A percentile compares a stretch with the other conserved stretches of the same genome.
Conservation (phyloP, 805 yeast genomes). For the Zygosaccharomyces kombuchaensis region DNA sequence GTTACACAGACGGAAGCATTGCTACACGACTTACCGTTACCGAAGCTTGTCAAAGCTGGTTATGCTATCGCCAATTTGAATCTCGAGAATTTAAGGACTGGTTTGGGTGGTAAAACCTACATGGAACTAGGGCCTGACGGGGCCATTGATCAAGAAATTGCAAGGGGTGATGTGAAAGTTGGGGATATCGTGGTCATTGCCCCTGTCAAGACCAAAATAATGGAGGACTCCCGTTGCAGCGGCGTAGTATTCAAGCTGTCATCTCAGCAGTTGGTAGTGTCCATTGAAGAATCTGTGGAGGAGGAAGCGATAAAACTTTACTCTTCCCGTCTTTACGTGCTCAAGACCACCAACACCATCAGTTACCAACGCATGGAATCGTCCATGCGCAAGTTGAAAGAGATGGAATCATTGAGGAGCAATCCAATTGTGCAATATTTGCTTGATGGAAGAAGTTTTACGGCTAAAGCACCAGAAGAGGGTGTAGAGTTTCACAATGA, state of each 20-base stretch:
- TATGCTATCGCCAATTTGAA: conserved; percentile 67
- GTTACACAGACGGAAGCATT: conserved; percentile 43
- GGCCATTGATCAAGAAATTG: conserved; percentile 34
- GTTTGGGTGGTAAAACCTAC: conserved; percentile 60
- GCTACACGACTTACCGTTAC: conserved; percentile 50
- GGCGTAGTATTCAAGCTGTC: conserved; percentile 64
- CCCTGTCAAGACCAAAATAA: conserved; percentile 24
- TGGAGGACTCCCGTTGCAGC: conserved; percentile 36
- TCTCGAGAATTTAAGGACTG: conserved; percentile 61
- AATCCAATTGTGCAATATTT: conserved; percentile 43
- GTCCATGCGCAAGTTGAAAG: conserved; percentile 62
- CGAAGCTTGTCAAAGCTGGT: conserved; percentile 64
- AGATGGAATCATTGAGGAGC: conserved; percentile 37
- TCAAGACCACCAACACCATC: conserved; percentile 53
- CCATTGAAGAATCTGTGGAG: conserved; percentile 56
- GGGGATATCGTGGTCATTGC: conserved; percentile 75
- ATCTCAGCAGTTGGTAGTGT: conserved; percentile 46
- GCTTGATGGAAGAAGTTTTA: conserved; percentile 37
- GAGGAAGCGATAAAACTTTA: conserved; percentile 46
- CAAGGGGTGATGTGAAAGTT: conserved; percentile 52
- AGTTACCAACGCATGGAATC: conserved; percentile 77
- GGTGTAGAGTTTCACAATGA: conserved; percentile 19
- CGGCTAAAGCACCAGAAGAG: conserved; percentile 8
- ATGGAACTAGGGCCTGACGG: conserved; percentile 61
- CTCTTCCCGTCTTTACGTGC: conserved; percentile 34